Evolutionary conservation across 2,329 filamentous ascomycete species (phyloP).

Genomic region (Colletotrichum siamense): DNA sequence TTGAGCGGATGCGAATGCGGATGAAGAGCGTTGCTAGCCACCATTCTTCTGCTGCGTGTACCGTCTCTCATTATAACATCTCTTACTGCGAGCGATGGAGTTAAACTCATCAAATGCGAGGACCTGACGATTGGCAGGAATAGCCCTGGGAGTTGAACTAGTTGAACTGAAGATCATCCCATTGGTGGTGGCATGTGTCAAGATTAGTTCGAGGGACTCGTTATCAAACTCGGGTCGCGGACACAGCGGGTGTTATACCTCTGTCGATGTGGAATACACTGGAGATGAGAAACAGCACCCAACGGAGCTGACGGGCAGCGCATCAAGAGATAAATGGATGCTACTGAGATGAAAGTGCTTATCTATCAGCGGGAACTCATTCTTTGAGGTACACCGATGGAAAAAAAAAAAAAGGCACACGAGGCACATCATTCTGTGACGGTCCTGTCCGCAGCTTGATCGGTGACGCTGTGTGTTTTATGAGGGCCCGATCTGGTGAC

Average conservation of each 20-base stretch:
- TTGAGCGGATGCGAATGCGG: fast-evolving
- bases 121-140: not conserved
- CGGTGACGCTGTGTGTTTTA: fast-evolving
- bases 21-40: not conserved
- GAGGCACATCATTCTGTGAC: not conserved
- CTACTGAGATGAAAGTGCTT: not conserved
- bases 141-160: not conserved
- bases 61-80: not conserved
- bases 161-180: not conserved
- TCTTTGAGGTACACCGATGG: not conserved
- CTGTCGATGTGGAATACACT: fast-evolving
- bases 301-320: not conserved
- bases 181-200: not conserved
- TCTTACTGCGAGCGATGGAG: not conserved
- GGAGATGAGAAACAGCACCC: fast-evolving
- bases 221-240: fast-evolving
- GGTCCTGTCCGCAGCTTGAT: not conserved
- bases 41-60: not conserved
- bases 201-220: not conserved
- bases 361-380: fast-evolving
- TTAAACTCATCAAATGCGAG: not conserved
- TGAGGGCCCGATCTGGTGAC: not conserved
- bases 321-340: fast-evolving
- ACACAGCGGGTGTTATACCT: not conserved
- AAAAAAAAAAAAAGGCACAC: not conserved